Evolutionary conservation across 768 basidiomycete genomes (phyloP).

Genomic region (Imleria badia): DNA sequence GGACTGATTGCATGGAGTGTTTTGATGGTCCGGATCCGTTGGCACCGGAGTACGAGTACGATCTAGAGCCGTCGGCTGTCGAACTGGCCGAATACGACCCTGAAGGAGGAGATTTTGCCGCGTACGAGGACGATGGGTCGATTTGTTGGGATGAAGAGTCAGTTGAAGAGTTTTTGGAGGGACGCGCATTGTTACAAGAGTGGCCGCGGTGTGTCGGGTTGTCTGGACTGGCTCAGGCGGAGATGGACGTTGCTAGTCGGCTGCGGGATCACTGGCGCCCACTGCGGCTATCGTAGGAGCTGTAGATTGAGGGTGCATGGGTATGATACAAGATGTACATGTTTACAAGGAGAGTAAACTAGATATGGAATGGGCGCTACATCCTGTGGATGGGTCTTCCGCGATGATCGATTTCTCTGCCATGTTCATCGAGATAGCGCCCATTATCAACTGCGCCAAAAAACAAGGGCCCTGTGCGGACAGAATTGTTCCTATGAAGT

Average conservation of each 20-base stretch:
- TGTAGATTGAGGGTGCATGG: not conserved
- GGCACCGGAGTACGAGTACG: constrained; percentile 3
- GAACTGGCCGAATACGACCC: not conserved
- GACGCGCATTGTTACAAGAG: constrained; percentile 46
- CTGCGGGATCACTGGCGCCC: constrained; percentile 69
- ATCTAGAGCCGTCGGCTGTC: too few species aligned
- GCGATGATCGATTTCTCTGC: constrained; percentile 27
- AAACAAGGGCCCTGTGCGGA: constrained; percentile 22
- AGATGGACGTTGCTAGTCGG: constrained; percentile 58
- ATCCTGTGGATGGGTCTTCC: constrained; percentile 27
- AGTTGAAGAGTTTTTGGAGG: constrained; percentile 44
- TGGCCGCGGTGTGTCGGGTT: constrained; percentile 5
- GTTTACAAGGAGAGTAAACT: not conserved
- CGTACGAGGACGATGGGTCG: not conserved
- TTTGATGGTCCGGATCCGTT: constrained; percentile 2
- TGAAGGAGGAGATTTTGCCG: not conserved
- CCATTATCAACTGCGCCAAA: constrained; percentile 20
- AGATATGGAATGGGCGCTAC: constrained; percentile 12
- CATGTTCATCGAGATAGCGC: constrained; percentile 24
- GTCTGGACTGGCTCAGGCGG: constrained; percentile 44
- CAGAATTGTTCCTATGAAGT: constrained; percentile 14
- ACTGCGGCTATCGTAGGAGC: constrained; percentile 42
- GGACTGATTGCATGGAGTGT: not conserved
- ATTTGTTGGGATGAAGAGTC: not conserved
- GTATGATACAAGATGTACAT: constrained; percentile 3